Percentiles rank a stretch among this genome's conserved stretches.
Evolutionary conservation across 768 basidiomycete genomes (phyloP).

Genomic region (Rhizopogon sp.): DNA sequence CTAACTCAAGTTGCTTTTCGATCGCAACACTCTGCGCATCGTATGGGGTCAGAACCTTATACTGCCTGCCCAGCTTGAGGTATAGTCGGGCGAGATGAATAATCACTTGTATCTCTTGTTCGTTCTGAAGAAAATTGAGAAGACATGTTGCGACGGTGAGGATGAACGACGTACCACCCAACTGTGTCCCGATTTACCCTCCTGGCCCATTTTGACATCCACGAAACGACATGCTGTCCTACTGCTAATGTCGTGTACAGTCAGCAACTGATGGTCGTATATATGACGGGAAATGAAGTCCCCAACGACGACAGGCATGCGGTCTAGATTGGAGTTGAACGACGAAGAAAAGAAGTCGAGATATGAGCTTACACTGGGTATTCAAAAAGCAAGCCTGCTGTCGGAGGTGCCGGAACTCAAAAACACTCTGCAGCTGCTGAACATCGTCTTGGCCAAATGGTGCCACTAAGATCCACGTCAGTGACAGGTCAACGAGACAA

Average conservation of each 20-base stretch:
- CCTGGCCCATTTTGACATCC: conserved; percentile 31
- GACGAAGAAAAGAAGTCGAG: not conserved
- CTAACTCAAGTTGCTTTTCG: conserved; percentile 46
- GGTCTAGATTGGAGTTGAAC: conserved; percentile 42
- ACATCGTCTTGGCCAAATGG: conserved; percentile 76
- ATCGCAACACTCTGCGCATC: conserved; percentile 60
- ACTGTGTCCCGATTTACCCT: conserved; percentile 26
- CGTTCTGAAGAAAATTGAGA: conserved; percentile 41
- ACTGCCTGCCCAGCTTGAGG: conserved; percentile 38
- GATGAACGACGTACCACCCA: conserved; percentile 13
- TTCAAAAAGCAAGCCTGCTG: conserved; percentile 48
- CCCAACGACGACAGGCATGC: conserved; percentile 78
- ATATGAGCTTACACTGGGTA: conserved; percentile 58
- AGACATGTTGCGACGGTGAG: not conserved
- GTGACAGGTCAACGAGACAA: not conserved
- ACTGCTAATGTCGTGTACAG: conserved; percentile 41
- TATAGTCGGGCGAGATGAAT: conserved; percentile 51
- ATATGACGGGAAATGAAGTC: conserved; percentile 60
- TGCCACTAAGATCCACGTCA: conserved; percentile 46
- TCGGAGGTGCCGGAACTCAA: conserved; percentile 62
- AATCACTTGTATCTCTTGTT: conserved; percentile 45
- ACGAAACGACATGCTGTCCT: conserved; percentile 31
- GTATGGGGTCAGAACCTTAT: conserved; percentile 75
- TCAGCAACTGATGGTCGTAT: conserved; percentile 55
- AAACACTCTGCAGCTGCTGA: conserved; percentile 62